Evolutionary conservation across 352 stramenopile species (phyloP), one percentile per base, ranked within the genome.

Genomic region (Globisporangium polare): DNA sequence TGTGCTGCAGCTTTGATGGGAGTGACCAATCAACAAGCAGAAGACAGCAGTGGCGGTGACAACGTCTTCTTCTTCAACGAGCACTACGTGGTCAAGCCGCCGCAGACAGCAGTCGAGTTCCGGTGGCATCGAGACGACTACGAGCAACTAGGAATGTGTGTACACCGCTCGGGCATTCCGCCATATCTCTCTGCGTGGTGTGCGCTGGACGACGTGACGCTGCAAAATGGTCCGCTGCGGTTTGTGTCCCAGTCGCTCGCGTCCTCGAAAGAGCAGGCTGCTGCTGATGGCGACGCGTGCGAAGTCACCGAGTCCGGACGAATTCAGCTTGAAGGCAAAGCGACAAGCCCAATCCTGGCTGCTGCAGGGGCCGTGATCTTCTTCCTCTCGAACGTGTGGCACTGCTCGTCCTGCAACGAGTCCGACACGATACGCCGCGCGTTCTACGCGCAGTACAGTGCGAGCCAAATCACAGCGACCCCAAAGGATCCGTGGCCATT

Each of bases 81-180:
- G 58, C 83, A 92, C 57, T 92, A 87, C 56, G 77, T 92, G 22
- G 73, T 89, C 56, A 90, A 92, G 47, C 83, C 83, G 3, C 72
- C 80, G 6, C 54, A 67, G 10, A 77, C 77, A 1, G 52, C 68
- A 24, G 79, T 88, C 24, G 75, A 88, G 59, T 90, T 92, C 49
- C 75, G 78, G 6, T 92, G 83, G 83, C 83, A 92, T 67, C 80
- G 74, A 35, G 83, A 92, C 55, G 80, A 88, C 53, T 78, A 88
- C 33, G 81, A 92, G 58, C 83, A 92, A 51, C 75, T 90, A 4
- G 75, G 62, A 15, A 92, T 92, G 80, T 89, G 78, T 37, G 66
- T 90, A 24, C 78, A 89, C 27, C 77, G 77, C 15, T 58, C 70
- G 5, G 37, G 26, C 3, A 80, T 92, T 47, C 45, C 53, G 13